phyloP scores from a whole-genome alignment of 768 basidiomycete species.

The Chiua virens region DNA sequence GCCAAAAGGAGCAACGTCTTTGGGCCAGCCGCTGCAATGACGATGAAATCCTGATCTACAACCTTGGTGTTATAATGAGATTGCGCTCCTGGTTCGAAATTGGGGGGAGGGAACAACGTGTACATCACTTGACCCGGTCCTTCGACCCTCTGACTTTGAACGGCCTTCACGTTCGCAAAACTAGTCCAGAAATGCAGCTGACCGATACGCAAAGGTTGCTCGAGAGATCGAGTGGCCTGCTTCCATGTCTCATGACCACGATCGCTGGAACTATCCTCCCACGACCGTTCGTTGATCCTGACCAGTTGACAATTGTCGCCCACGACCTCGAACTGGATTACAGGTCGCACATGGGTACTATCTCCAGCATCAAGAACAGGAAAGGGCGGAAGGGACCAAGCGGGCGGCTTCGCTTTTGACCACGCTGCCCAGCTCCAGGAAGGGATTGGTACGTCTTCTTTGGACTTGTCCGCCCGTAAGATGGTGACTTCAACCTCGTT shows the following conservation, averaged over 20 bases:
- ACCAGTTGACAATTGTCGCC: not conserved
- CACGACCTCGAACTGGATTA: constrained; percentile 9
- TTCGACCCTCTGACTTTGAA: not conserved
- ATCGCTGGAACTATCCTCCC: not conserved
- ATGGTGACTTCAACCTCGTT: constrained; percentile 4
- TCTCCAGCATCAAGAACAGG: not conserved
- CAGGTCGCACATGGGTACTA: not conserved
- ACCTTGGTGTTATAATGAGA: not conserved
- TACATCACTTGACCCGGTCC: not conserved
- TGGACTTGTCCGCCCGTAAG: not conserved
- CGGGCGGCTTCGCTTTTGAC: not conserved
- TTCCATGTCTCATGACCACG: not conserved
- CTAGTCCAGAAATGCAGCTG: constrained; percentile 13
- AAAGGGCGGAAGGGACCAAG: too few relatives aligned
- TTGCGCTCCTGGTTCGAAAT: not conserved
- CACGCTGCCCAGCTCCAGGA: constrained; percentile 22
- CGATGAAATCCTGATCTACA: constrained; percentile 12
- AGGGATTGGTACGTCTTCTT: constrained; percentile 6
- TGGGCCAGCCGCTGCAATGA: not conserved
- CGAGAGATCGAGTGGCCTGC: not conserved
- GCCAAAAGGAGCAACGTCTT: constrained; percentile 3
- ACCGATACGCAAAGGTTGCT: not conserved
- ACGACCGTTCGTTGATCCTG: not conserved
- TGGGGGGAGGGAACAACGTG: not conserved
- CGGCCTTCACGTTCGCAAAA: not conserved